Evolutionary conservation across 75 land plant species (phyloP).

Genomic region (Cunninghamia lanceolata): DNA sequence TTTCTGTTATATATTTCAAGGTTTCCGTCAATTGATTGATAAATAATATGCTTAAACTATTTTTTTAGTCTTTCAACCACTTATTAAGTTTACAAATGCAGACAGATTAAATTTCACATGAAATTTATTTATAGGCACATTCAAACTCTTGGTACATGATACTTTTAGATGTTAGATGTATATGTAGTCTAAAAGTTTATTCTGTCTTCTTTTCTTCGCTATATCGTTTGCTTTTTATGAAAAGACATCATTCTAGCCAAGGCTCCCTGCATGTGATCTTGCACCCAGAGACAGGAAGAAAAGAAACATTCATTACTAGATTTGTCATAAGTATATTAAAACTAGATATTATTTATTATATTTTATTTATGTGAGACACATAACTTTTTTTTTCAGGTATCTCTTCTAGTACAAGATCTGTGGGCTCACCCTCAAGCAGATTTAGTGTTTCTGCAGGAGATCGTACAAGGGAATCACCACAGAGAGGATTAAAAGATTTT

Average conservation of each 20-base stretch:
- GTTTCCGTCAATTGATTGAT: not conserved
- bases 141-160: not conserved
- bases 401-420: constrained; percentile 24
- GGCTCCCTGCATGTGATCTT: not conserved
- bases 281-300: not conserved
- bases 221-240: not conserved
- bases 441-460: constrained; percentile 14
- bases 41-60: not conserved
- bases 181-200: not conserved
- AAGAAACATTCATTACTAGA: not conserved
- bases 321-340: not conserved
- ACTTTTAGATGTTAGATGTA: not conserved
- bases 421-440: constrained; percentile 23
- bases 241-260: not conserved
- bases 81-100: not conserved
- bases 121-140: not conserved
- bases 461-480: constrained; percentile 22
- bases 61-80: not conserved
- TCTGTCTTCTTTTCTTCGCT: not conserved
- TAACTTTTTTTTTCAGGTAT: constrained; percentile 16
- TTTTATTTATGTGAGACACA: not conserved
- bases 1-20: not conserved
- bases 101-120: not conserved
- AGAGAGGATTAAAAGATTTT: constrained; percentile 45
- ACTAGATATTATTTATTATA: not conserved